These are phyloP conservation scores for Penium margaritaceum DNA, from an alignment of 139 green algal genomes.

Conservation along the genomic window DNA sequence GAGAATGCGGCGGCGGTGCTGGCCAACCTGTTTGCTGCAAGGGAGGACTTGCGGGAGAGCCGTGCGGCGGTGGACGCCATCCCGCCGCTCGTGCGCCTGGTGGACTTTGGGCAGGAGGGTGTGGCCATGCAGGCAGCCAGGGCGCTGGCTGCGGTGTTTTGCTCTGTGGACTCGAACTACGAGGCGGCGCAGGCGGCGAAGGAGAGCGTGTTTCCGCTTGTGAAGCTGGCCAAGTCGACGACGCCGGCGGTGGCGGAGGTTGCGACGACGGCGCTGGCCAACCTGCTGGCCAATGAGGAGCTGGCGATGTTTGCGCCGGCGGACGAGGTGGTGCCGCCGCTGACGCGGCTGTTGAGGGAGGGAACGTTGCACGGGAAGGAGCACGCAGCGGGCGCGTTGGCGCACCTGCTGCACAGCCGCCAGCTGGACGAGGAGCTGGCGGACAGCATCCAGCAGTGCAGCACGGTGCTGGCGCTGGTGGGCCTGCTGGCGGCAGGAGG, in stretches of 20 bases:
- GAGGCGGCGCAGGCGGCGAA: conserved; percentile 23
- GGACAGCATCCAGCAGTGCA: conserved; percentile 26
- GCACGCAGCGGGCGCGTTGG: conserved; percentile 32
- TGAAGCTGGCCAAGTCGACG: conserved; percentile 36
- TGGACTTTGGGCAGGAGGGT: conserved; percentile 20
- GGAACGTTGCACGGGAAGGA: conserved; percentile 34
- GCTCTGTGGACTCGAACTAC: conserved; percentile 34
- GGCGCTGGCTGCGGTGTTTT: conserved; percentile 29
- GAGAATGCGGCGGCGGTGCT: conserved; percentile 34
- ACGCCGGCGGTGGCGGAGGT: conserved; percentile 28
- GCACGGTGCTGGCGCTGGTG: conserved; percentile 31
- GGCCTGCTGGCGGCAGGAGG: conserved; percentile 15
- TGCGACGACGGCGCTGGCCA: conserved; percentile 31
- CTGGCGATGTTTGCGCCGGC: conserved; percentile 27
- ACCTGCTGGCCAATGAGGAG: conserved; percentile 35
- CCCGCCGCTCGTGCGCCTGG: conserved; percentile 23
- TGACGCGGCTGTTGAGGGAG: conserved; percentile 28
- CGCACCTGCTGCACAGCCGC: conserved; percentile 34
- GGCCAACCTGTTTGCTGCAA: conserved; percentile 35
- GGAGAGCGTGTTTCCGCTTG: conserved; percentile 31
- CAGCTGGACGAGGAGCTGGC: conserved; percentile 28
- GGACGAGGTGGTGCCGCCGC: conserved; percentile 31
- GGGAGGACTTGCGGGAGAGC: conserved; percentile 33
- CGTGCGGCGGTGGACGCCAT: conserved; percentile 18
- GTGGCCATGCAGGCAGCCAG: conserved; percentile 37